phyloP scores from a whole-genome alignment of 2,329 filamentous ascomycete genomes.

The Lecanoromycetidae sp. region DNA sequence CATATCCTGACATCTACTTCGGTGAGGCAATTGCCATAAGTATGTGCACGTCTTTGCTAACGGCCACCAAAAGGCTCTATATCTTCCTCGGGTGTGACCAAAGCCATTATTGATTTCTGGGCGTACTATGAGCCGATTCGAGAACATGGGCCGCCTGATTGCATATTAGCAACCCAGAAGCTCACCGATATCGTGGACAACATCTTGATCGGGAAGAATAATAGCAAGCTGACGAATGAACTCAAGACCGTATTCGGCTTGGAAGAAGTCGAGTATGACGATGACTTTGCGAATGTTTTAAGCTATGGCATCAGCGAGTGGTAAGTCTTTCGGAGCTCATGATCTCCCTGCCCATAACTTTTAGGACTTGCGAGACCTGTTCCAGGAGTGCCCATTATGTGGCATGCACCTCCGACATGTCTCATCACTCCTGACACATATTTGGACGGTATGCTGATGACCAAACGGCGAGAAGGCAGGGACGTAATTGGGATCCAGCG shows the following conservation, averaged over 20 bases:
- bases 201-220: conserved; percentile 39
- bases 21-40: conserved; percentile 29
- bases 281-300: conserved; percentile 43
- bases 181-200: conserved; percentile 47
- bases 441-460: too few relatives aligned
- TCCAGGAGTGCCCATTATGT: too few relatives aligned
- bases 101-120: conserved; percentile 67
- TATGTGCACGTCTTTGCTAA: background rate
- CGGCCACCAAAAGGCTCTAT: conserved; percentile 42
- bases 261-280: conserved; percentile 23
- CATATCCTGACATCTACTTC: conserved; percentile 69
- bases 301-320: conserved; percentile 36
- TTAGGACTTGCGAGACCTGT: too few relatives aligned
- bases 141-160: conserved; percentile 46
- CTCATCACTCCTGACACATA: too few relatives aligned
- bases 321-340: too few relatives aligned
- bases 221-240: conserved; percentile 32
- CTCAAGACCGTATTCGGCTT: conserved; percentile 46
- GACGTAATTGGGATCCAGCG: conserved; percentile 48
- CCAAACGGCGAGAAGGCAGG: too few relatives aligned
- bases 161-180: conserved; percentile 52
- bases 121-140: conserved; percentile 49
- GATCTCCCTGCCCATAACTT: too few relatives aligned
- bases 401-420: too few relatives aligned
- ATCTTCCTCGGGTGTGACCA: conserved; percentile 66